These are phyloP conservation scores for Pichia kudriavzevii DNA, from an alignment of 1,139 yeast species.

Conservation along the genomic window DNA sequence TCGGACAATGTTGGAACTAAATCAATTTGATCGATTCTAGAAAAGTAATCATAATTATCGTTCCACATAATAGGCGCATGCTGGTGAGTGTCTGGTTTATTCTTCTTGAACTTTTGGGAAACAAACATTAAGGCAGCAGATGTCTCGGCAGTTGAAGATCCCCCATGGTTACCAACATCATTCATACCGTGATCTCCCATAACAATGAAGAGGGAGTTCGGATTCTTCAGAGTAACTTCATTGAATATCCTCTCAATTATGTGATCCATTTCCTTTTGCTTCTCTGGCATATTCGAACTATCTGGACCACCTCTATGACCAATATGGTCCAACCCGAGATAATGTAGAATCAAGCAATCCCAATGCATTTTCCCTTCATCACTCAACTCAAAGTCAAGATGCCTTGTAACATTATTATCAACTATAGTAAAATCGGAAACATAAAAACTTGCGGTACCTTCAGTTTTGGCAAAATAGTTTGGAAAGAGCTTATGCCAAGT, in stretches of 20 bases:
- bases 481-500: slow-evolving; percentile 94
- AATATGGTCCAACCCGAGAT: slow-evolving; percentile 90
- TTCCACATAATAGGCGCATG: slow-evolving; percentile 38
- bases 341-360: slow-evolving; percentile 86
- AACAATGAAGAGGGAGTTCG: slow-evolving; percentile 58
- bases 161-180: slow-evolving; percentile 92
- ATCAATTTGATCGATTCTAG: slow-evolving; percentile 68
- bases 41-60: slow-evolving; percentile 45
- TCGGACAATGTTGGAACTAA: slow-evolving; percentile 78
- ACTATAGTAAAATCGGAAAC: slow-evolving; percentile 94
- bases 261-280: slow-evolving; percentile 79
- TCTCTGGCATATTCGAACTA: slow-evolving; percentile 69
- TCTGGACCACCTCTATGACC: slow-evolving; percentile 95
- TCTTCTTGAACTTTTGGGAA: slow-evolving; percentile 46
- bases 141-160: slow-evolving; percentile 86
- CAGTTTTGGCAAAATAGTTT: slow-evolving; percentile 50
- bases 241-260: slow-evolving; percentile 50
- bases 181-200: slow-evolving; percentile 98
- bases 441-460: slow-evolving; percentile 90
- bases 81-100: slow-evolving; percentile 10
- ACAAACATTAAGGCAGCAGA: slow-evolving; percentile 71
- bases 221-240: slow-evolving; percentile 35
- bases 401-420: slow-evolving; percentile 88
- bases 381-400: slow-evolving; percentile 50
- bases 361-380: slow-evolving; percentile 35